Evolutionary conservation across 257 asterid genomes (phyloP).

Genomic region (Scutellaria barbata): DNA sequence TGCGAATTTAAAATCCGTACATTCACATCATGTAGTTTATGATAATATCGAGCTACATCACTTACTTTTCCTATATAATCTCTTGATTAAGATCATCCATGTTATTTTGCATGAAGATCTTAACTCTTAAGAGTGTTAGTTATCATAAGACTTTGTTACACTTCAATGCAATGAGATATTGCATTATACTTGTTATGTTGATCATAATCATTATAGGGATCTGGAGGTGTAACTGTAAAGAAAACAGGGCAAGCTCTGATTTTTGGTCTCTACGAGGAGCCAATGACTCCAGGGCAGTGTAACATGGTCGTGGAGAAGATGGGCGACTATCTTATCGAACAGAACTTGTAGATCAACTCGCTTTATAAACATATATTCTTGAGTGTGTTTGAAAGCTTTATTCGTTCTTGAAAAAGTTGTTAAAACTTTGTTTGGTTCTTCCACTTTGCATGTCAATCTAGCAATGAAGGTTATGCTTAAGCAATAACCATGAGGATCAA

Average conservation of each 20-base stretch:
- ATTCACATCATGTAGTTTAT: background rate
- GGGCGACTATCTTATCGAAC: conserved; percentile 66
- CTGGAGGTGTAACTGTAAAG: conserved; percentile 61
- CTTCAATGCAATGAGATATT: too few species aligned
- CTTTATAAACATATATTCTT: background rate
- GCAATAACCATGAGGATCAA: conserved; percentile 32
- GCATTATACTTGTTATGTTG: too few species aligned
- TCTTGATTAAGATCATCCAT: background rate
- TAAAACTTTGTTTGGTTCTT: conserved; percentile 28
- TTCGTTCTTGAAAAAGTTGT: background rate
- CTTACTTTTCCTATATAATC: background rate
- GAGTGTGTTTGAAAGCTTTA: background rate
- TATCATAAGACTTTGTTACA: too few species aligned
- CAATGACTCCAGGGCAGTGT: conserved; percentile 75
- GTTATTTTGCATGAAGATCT: too few species aligned
- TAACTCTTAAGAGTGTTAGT: too few species aligned
- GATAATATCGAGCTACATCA: background rate
- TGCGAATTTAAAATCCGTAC: background rate
- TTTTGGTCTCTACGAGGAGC: conserved; percentile 61
- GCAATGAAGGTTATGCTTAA: conserved; percentile 28
- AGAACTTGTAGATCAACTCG: conserved; percentile 45
- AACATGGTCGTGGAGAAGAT: conserved; percentile 71
- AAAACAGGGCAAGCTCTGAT: conserved; percentile 60
- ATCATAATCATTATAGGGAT: conserved; percentile 15
- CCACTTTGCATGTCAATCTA: conserved; percentile 25